Base-by-base conservation (phyloP, 331 rosid species). In the Malus hybrid region DNA sequence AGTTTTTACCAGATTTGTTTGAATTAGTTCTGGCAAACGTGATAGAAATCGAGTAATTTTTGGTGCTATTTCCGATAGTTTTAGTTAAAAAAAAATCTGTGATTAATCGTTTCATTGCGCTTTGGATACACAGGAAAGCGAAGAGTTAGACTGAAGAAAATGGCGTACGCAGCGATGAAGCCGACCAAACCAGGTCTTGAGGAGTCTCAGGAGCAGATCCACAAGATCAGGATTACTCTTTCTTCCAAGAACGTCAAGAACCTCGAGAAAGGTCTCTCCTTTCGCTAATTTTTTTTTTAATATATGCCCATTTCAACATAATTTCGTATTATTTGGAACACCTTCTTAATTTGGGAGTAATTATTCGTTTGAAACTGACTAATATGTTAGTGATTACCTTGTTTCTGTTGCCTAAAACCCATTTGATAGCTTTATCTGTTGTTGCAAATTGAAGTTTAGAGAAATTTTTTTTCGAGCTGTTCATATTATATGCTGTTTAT, bases 211-310 rank as follows among this genome's bases (percentile, higher is more conserved):
- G 91, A 89, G 48, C 88, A 87, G 87, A 83, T 91, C 74, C 95
- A 91, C 65, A 91, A 86, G 89, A 89, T 91, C 66, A 87, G 97
- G 84, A 91, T 91, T 68, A 91, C 97, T 0, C 97, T 91, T 8
- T 87, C 97, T 32, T 91, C 97, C 1, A 91, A 91, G 82, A 75
- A 89, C 42, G 94, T 89, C 10, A 82, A 89, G 76, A 87, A 91
- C 72, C 88, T 91, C 10, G 97, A 89, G 64, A 89, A 91, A 63
- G 97, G 97, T 87, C 26, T 53, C 22, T 34, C 1, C 9, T 18
- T 48, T 61, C 22, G 6, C 34, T n/a, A 4, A 0, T 10, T 3
- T 2, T 10, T 11, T 19, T 18, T 4, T 36, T 6, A 8, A 7
- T 20, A n/a, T 53, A 2, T 52, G 28, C 1, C 4, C 22, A 1